Conservation (phyloP, 345 rosid genomes). For the Arabidopsis arenosa region DNA sequence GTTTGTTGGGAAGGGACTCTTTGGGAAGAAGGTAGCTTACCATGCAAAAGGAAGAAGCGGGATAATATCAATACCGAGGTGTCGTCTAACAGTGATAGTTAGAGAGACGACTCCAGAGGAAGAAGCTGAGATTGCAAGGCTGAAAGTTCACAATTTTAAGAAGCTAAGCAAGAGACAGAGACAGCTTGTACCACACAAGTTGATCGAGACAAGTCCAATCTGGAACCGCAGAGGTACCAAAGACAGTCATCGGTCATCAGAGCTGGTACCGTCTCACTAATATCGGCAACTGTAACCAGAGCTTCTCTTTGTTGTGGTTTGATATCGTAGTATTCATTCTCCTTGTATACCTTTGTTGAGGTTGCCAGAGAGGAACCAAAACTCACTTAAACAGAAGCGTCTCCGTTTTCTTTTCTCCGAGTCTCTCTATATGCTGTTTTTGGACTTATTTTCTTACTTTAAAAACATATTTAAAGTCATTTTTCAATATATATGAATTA, state of each 20-base stretch:
- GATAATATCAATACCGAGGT: constrained; percentile 62
- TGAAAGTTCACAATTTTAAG: constrained; percentile 74
- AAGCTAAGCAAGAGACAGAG: constrained; percentile 78
- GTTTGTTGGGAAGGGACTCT: constrained; percentile 85
- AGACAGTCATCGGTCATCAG: constrained; percentile 28
- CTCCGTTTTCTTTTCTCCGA: neutral
- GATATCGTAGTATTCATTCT: constrained; percentile 24
- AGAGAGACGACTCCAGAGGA: constrained; percentile 86
- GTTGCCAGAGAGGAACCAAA: constrained; percentile 18
- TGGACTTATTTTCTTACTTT: neutral
- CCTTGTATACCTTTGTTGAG: too few relatives aligned
- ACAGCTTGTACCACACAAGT: constrained; percentile 72
- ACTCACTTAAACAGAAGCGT: neutral
- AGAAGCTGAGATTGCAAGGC: constrained; percentile 86
- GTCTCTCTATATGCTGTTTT: neutral
- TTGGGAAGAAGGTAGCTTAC: constrained; percentile 63
- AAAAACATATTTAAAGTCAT: neutral
- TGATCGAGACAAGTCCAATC: constrained; percentile 82
- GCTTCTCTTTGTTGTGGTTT: constrained; percentile 12
- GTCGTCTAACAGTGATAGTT: constrained; percentile 79
- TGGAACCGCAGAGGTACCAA: constrained; percentile 76
- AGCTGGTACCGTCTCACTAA: constrained; percentile 37
- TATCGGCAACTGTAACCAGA: constrained; percentile 17
- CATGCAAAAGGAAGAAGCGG: constrained; percentile 75
- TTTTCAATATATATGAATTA: too few relatives aligned